Evolutionary conservation across 176 grass and related monocot genomes (phyloP).

Genomic region (Ensete glaucum): DNA sequence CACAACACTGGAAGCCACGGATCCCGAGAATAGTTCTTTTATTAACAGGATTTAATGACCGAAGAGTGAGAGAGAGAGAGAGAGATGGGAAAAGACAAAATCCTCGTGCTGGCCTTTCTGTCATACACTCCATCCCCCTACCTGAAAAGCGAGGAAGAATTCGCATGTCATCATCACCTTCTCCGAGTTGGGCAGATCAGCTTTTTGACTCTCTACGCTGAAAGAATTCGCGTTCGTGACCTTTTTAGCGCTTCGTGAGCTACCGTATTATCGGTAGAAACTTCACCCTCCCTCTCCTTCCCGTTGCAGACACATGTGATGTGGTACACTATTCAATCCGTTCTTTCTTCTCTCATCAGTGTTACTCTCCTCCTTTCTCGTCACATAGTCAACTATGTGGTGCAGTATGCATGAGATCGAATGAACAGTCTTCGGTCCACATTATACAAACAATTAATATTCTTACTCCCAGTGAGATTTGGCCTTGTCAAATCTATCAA

Average conservation of each 20-base stretch:
- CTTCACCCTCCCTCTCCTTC: neutral
- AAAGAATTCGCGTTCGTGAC: constrained; percentile 25
- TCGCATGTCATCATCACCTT: constrained; percentile 16
- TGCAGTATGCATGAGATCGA: neutral
- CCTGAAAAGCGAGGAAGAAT: constrained; percentile 9
- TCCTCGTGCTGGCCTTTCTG: neutral
- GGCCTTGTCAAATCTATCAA: constrained; percentile 17
- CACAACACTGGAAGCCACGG: constrained; percentile 16
- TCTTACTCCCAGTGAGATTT: too few species aligned
- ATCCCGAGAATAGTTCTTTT: constrained; percentile 15
- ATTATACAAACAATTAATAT: neutral
- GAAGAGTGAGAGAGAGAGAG: neutral
- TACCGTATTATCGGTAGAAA: too few species aligned
- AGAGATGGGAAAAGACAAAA: constrained; percentile 4
- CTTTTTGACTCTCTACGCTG: constrained; percentile 12
- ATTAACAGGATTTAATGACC: neutral
- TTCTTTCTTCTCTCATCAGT: neutral
- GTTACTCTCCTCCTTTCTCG: neutral
- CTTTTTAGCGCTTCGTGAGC: neutral
- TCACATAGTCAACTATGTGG: constrained; percentile 7
- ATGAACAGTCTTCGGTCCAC: neutral
- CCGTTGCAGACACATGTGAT: neutral
- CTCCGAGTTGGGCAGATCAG: constrained; percentile 24
- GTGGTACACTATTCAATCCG: neutral
- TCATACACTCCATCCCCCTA: neutral